phyloP scores from a whole-genome alignment of 192 early-diverging fungal species.

The Backusella macrospora region DNA sequence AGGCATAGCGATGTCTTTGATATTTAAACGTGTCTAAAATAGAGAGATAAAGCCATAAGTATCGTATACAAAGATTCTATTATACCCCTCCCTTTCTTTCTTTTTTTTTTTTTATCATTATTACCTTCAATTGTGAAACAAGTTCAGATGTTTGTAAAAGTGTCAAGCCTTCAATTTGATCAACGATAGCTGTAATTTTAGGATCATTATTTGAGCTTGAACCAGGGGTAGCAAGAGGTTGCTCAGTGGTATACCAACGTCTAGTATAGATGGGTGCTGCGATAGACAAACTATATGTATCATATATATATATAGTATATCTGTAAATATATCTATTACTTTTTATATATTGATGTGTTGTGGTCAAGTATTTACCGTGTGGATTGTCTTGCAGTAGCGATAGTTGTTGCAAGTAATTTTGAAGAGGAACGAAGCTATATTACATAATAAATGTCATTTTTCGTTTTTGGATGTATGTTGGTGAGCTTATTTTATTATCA shows the following conservation, averaged over 20 bases:
- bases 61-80: neutral
- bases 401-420: constrained; percentile 23
- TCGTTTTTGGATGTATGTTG: too few species aligned
- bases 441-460: too few species aligned
- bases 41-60: too few species aligned
- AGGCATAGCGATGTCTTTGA: constrained; percentile 89
- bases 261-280: constrained; percentile 25
- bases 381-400: constrained; percentile 23
- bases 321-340: neutral
- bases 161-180: constrained; percentile 88
- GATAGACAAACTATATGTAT: constrained; percentile 15
- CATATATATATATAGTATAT: neutral
- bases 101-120: neutral
- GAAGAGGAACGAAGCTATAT: constrained; percentile 33
- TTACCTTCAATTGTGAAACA: constrained; percentile 87
- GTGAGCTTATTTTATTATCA: too few species aligned
- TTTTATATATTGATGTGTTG: neutral
- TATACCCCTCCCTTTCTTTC: constrained; percentile 19
- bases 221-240: constrained; percentile 64
- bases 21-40: constrained; percentile 81
- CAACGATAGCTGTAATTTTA: constrained; percentile 84
- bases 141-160: constrained; percentile 91
- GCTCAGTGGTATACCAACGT: constrained; percentile 46
- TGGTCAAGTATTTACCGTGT: constrained; percentile 14
- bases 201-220: constrained; percentile 56